A percentile compares a stretch with the other conserved stretches of the same genome.
These are phyloP conservation scores for Neotropicomus parvogracilis DNA, from an alignment of 1,284 basidiomycete genomes.

Conservation along the genomic window DNA sequence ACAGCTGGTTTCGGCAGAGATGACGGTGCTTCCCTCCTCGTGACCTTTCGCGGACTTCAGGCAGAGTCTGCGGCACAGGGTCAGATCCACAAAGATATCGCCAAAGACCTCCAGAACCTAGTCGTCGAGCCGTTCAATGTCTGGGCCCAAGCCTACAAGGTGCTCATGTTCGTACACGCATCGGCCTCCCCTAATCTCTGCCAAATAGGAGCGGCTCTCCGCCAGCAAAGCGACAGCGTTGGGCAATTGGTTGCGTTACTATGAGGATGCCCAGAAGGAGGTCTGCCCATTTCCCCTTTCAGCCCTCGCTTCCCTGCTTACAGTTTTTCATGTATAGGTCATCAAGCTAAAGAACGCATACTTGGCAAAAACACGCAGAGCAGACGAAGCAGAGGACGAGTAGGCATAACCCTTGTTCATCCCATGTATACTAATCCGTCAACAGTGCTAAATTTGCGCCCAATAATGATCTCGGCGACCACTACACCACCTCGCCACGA, in stretches of 20 bases:
- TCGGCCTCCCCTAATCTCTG: constrained; percentile 3
- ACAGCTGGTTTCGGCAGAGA: constrained; percentile 68
- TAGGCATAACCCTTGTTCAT: constrained; percentile 39
- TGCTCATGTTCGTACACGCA: constrained; percentile 25
- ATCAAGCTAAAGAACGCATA: constrained; percentile 73
- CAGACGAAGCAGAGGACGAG: constrained; percentile 91
- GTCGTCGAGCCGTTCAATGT: constrained; percentile 72
- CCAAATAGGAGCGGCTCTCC: constrained; percentile 54
- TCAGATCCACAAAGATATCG: constrained; percentile 58
- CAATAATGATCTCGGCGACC: constrained; percentile 54
- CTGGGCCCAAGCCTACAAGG: constrained; percentile 71
- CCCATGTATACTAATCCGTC: constrained; percentile 11
- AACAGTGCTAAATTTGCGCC: constrained; percentile 81
- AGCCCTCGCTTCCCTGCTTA: background rate
- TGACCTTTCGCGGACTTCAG: constrained; percentile 76
- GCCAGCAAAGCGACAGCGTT: constrained; percentile 57
- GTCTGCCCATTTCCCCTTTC: constrained; percentile 33
- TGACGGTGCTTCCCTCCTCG: constrained; percentile 74
- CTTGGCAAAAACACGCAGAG: constrained; percentile 70
- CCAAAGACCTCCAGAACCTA: constrained; percentile 62
- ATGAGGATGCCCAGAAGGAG: constrained; percentile 61
- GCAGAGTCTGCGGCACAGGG: constrained; percentile 65
- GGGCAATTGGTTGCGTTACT: constrained; percentile 67
- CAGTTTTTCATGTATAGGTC: constrained; percentile 38
- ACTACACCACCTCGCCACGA: constrained; percentile 73